A percentile compares a stretch with the other conserved stretches of the same genome.
Evolutionary conservation across 495 filamentous ascomycete species (phyloP).

Genomic region (Neurospora sp.): DNA sequence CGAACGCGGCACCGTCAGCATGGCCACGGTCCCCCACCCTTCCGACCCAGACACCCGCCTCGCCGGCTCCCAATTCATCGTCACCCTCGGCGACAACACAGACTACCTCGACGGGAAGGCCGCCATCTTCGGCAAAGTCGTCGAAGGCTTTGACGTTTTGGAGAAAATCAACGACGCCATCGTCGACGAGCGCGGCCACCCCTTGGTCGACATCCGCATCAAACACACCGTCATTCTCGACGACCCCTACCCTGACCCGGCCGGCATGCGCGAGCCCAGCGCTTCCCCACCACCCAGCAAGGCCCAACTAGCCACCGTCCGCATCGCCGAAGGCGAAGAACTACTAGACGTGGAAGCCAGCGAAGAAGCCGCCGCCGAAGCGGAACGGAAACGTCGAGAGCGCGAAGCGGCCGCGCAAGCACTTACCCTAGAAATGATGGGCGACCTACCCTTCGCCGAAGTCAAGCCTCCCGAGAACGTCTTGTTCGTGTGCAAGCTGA

Average conservation of each 20-base stretch:
- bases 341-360: conserved; percentile 51
- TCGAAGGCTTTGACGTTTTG: conserved; percentile 83
- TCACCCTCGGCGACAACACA: conserved; percentile 77
- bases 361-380: conserved; percentile 64
- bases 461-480: conserved; percentile 97
- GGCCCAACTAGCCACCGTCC: conserved; percentile 79
- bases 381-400: conserved; percentile 74
- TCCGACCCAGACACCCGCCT: conserved; percentile 71
- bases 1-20: conserved; percentile 83
- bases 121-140: conserved; percentile 89
- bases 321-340: conserved; percentile 83
- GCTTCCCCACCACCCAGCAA: conserved; percentile 73
- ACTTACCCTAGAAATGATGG: conserved; percentile 93
- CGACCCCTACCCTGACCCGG: conserved; percentile 76
- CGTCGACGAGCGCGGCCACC: conserved; percentile 72
- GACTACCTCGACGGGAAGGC: conserved; percentile 86
- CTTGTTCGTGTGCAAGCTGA: conserved; percentile 96
- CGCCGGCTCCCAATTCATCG: conserved; percentile 80
- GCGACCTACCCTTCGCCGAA: conserved; percentile 93
- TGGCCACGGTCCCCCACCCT: conserved; percentile 74
- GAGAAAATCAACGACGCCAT: conserved; percentile 91
- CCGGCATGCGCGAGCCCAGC: conserved; percentile 62
- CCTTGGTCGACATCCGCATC: conserved; percentile 84
- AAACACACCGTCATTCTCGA: conserved; percentile 84
- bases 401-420: conserved; percentile 91